Evolutionary conservation across 495 filamentous ascomycete genomes (phyloP).

Genomic region (Penicillium mononematosum): DNA sequence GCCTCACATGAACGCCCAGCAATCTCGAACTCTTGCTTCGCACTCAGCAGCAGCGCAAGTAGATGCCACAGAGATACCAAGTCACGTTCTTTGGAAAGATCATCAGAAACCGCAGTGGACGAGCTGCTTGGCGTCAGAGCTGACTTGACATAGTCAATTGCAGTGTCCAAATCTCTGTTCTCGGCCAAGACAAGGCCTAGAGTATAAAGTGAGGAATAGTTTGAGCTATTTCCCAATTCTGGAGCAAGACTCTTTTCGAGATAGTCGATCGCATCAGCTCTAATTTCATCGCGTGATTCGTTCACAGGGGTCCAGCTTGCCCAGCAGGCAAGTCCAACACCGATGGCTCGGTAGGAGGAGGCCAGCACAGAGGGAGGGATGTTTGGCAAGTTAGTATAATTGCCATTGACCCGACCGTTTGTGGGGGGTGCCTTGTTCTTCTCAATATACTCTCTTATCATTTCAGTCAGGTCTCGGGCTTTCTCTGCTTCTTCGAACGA

Average conservation of each 20-base stretch:
- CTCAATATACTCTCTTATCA: conserved; percentile 64
- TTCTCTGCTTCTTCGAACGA: conserved; percentile 71
- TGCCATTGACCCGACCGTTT: conserved; percentile 36
- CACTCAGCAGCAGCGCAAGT: conserved; percentile 79
- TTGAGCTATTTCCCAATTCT: conserved; percentile 57
- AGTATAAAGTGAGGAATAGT: conserved; percentile 72
- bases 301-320: conserved; percentile 74
- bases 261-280: conserved; percentile 68
- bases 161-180: conserved; percentile 69
- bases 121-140: conserved; percentile 46
- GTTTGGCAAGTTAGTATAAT: conserved; percentile 26
- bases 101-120: conserved; percentile 21
- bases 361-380: conserved; percentile 58
- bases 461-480: conserved; percentile 62
- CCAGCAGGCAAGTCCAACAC: conserved; percentile 81
- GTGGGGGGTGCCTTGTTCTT: conserved; percentile 40
- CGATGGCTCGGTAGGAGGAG: conserved; percentile 73
- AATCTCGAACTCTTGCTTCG: conserved; percentile 77
- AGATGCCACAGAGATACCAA: conserved; percentile 70
- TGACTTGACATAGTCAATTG: conserved; percentile 73
- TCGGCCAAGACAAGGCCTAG: conserved; percentile 79
- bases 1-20: conserved; percentile 81
- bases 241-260: conserved; percentile 69
- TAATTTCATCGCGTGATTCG: conserved; percentile 62
- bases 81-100: conserved; percentile 41